Evolutionary conservation across 2,329 filamentous ascomycete species (phyloP), one percentile per base, ranked within the genome.

Genomic region (Aschersonia sp.): DNA sequence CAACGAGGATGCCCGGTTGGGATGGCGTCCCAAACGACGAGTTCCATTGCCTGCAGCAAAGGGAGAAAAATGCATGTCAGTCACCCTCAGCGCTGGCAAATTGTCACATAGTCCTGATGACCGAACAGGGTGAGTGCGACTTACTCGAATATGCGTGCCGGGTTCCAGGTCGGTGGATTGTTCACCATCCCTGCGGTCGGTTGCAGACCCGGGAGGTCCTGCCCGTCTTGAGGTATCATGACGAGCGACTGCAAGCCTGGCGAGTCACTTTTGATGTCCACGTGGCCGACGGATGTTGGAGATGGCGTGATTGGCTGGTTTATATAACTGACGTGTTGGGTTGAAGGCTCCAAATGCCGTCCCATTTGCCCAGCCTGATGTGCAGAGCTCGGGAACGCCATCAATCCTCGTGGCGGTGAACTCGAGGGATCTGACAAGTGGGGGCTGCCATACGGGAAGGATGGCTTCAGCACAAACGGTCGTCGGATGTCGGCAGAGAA

Each of bases 111-210:
- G 20, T 20, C 20, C 20, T 20, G 20, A 20, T 20, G 20, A 20
- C 20, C 20, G 20, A 20, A 20, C 20, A 20, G 20, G 20, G 20
- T 20, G 20, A 20, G 20, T 52, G 45, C 28, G 42, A 77, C 86
- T 74, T 77, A 94, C 88, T 91, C 86, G 74, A 94, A 91, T 55
- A 95, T 88, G 50, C 84, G 78, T 32, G 85, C 78, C 30, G 89
- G 89, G 58, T 95, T 94, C 89, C 89, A 95, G 48, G 74, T 68
- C 30, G 75, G 73, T 45, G 78, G 74, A 51, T 85, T 82, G 51
- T 84, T 83, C 54, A 78, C 70, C 59, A 85, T 65, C 44, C 75
- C 67, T 61, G 86, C 71, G 43, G 73, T 69, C 50, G 75, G 69
- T 40, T 69, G 59, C 52, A 79, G 69, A 29, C 70, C 69, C 50